Base-by-base conservation (phyloP, 331 rosid genomes). In the Arachis monticola region DNA sequence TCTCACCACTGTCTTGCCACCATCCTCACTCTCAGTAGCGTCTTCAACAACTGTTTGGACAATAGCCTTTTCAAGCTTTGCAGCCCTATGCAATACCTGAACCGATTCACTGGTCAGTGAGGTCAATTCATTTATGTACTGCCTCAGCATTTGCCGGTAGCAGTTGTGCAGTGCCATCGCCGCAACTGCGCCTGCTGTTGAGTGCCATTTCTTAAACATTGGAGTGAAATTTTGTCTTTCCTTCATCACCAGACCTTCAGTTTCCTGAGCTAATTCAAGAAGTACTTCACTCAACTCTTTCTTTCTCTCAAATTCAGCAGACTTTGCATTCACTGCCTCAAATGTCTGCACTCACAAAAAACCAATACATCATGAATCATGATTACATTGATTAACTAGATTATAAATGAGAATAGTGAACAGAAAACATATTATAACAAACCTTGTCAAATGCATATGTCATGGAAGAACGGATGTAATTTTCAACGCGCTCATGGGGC, bases 41-140 rank as follows among this genome's bases (percentile, higher is more conserved):
- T 94, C 96, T 61, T 90, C 97, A 45, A 92, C 97, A 58, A 94
- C 92, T 80, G 86, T 83, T 73, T 88, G 96, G 40, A 92, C 90
- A 60, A 94, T 48, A n/a, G 81, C 50, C 81, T 94, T 94, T 75
- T 94, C 99, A 13, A 94, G 85, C 75, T 73, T 94, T 17, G 84
- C 92, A 7, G 97, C 87, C 65, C 87, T 87, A 60, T 86, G 89
- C 76, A 94, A 66, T 32, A 92, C 90, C 67, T 76, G 90, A 6
- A 88, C 89, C 12, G 97, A 85, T 31, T 87, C 92, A 1, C 73
- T 50, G 6, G 91, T 84, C 2, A 94, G 78, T 10, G 81, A 79
- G 4, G 83, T 68, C 44, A 88, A 78, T 31, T 81, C 91, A 56
- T 74, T 48, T 32, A 87, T 59, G 77, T 87, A 94, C 71, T 92